These are phyloP conservation scores for Annona cherimola DNA, from an alignment of 164 flowering plant genomes.

Conservation along the genomic window DNA sequence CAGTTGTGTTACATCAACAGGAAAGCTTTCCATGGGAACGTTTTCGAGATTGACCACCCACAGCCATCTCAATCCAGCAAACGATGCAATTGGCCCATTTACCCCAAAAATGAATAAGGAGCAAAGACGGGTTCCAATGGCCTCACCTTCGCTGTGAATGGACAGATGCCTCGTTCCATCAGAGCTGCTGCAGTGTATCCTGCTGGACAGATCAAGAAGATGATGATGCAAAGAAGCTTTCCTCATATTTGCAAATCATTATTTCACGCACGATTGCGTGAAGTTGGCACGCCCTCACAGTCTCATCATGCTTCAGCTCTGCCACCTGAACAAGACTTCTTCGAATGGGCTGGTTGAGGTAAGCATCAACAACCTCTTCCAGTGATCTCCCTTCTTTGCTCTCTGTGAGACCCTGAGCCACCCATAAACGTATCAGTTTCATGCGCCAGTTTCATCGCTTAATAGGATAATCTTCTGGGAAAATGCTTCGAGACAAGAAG, in stretches of 20 bases:
- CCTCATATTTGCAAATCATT: constrained; percentile 5
- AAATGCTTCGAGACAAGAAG: constrained; percentile 13
- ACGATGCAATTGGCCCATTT: background rate
- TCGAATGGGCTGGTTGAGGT: background rate
- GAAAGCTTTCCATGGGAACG: constrained; percentile 2
- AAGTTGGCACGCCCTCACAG: constrained; percentile 2
- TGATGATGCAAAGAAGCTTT: background rate
- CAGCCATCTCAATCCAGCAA: background rate
- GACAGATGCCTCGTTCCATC: constrained; percentile 22
- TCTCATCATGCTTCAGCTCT: background rate
- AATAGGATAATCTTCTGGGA: constrained; percentile 11
- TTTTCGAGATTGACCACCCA: constrained; percentile 5
- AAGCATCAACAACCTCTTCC: constrained; percentile 15
- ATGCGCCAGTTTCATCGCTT: background rate
- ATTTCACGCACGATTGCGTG: constrained; percentile 16
- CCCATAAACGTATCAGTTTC: constrained; percentile 10
- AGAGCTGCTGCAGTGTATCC: background rate
- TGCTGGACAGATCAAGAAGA: background rate
- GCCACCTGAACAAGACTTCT: constrained; percentile 6
- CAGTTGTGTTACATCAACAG: background rate
- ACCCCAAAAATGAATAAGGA: background rate
- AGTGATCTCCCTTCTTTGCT: background rate
- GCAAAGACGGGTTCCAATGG: background rate
- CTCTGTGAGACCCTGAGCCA: constrained; percentile 14
- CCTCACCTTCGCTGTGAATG: constrained; percentile 11